Evolutionary conservation across 2,329 filamentous ascomycete genomes (phyloP).

Genomic region (Elsinoe fawcettii): DNA sequence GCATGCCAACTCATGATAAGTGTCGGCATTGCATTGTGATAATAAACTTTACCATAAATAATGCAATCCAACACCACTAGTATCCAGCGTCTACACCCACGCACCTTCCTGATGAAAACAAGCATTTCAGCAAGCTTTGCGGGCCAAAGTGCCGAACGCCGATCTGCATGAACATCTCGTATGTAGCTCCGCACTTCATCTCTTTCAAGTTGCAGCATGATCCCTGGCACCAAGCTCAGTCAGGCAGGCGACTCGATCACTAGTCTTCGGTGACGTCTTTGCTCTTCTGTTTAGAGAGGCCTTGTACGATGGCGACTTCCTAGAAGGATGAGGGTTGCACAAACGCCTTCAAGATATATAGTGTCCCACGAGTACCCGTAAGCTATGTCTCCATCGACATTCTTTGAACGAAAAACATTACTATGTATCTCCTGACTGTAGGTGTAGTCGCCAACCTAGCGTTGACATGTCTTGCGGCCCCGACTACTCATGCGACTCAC

Average conservation of each 20-base stretch:
- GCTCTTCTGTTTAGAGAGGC: background rate
- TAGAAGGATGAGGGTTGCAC: background rate
- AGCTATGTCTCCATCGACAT: too few species aligned
- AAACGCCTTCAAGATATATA: background rate
- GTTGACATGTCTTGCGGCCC: conserved; percentile 3
- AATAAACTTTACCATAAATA: too few species aligned
- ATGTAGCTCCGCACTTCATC: background rate
- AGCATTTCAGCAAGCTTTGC: background rate
- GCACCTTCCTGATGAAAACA: background rate
- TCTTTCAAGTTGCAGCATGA: background rate
- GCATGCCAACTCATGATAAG: too few species aligned
- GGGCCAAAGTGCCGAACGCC: background rate
- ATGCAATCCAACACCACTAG: too few species aligned
- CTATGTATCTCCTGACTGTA: conserved; percentile 10
- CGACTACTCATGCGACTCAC: conserved; percentile 15
- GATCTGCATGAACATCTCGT: background rate
- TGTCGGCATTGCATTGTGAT: too few species aligned
- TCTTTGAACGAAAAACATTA: background rate
- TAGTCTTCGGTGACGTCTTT: background rate
- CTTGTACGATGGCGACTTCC: background rate
- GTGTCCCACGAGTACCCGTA: too few species aligned
- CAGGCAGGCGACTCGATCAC: background rate
- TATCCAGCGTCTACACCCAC: too few species aligned
- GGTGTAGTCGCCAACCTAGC: conserved; percentile 15
- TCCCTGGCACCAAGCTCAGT: background rate